Evolutionary conservation across 352 stramenopile genomes (phyloP).

Genomic region (Pythium aphanidermatum): DNA sequence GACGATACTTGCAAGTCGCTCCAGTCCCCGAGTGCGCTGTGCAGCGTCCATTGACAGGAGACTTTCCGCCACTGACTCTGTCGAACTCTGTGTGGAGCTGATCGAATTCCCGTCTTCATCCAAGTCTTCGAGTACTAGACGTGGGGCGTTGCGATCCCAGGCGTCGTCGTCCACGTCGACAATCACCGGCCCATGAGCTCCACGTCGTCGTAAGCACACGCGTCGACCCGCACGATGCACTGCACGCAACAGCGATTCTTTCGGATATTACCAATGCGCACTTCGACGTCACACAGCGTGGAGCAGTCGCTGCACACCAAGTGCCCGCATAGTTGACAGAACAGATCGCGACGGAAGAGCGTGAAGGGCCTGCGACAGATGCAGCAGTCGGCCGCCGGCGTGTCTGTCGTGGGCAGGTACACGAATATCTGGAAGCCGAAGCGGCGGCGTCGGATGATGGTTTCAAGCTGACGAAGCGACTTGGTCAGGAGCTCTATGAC

Average conservation of each 20-base stretch:
- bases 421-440: conserved; percentile 69
- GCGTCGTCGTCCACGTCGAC: conserved; percentile 31
- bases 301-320: conserved; percentile 50
- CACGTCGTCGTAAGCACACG: conserved; percentile 54
- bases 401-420: conserved; percentile 32
- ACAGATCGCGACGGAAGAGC: conserved; percentile 38
- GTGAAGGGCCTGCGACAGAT: conserved; percentile 49
- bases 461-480: conserved; percentile 45
- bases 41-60: too few species aligned
- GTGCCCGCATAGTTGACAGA: conserved; percentile 55
- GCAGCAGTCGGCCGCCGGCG: conserved; percentile 25
- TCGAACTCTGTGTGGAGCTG: too few species aligned
- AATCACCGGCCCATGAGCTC: conserved; percentile 41
- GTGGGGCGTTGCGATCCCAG: too few species aligned
- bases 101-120: conserved; percentile 23
- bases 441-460: conserved; percentile 48
- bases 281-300: conserved; percentile 46
- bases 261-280: conserved; percentile 29
- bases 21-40: too few species aligned
- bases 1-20: too few species aligned
- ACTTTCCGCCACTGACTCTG: too few species aligned
- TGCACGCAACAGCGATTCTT: conserved; percentile 50
- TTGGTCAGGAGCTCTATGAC: conserved; percentile 41
- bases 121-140: too few species aligned
- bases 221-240: conserved; percentile 49